Conservation (phyloP, 305 asterid species). For the Fraxinus albicans region DNA sequence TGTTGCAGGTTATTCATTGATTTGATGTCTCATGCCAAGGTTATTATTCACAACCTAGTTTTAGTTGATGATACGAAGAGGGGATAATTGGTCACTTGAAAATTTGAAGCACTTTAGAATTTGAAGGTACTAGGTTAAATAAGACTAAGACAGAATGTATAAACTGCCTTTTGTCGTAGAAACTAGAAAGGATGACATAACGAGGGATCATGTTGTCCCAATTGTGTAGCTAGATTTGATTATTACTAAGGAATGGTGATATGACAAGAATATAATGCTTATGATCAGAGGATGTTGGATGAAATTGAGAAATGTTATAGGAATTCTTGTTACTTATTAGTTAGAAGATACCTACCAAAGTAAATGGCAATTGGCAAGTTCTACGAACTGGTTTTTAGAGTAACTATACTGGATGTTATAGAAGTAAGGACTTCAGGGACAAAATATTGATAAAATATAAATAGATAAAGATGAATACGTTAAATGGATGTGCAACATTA, state of each 20-base stretch:
- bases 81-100: neutral
- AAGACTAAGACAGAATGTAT: neutral
- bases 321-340: neutral
- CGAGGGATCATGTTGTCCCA: neutral
- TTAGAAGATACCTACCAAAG: neutral
- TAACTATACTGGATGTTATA: neutral
- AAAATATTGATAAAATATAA: neutral
- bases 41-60: neutral
- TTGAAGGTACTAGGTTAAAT: neutral
- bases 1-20: neutral
- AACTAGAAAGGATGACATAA: neutral
- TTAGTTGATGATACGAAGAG: neutral
- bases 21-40: neutral
- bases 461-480: neutral
- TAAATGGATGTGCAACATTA: neutral
- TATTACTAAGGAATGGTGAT: neutral
- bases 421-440: neutral
- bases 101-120: neutral
- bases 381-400: neutral
- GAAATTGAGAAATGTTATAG: neutral
- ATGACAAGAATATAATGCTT: neutral
- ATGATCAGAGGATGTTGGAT: neutral
- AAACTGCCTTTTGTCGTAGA: neutral
- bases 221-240: neutral
- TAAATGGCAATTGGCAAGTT: neutral